Base-by-base conservation (phyloP, 202 grass and related monocot genomes). In the Saccharum hybrid region DNA sequence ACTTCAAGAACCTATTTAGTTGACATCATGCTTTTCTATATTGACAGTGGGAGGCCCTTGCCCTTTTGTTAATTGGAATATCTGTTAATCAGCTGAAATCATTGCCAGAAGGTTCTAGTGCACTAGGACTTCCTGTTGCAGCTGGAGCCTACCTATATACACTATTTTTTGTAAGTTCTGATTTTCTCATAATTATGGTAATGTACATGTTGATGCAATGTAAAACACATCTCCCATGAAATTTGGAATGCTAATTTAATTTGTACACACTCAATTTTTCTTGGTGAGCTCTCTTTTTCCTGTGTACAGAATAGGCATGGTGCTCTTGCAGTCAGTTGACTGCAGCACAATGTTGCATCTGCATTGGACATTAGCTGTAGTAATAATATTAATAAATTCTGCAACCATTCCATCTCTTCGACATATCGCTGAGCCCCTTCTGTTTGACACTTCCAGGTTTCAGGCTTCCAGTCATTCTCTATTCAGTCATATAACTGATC, bases 31-130 rank as follows among this genome's bases (percentile, higher is more conserved):
- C 75, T 79, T 72, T 81, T 79, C 5, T 71, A 67, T 71, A 75
- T 72, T 69, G 18, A 73, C 88, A 98, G 95, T 98, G 95, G 95
- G 95, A 98, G 72, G 95, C 95, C 61, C 95, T 98, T 86, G 93
- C 92, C 30, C 90, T 98, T 54, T 91, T 98, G 85, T 92, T 98
- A 76, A 98, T 98, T 48, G 95, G 95, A 85, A 94, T 98, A 80
- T 94, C 89, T 36, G 95, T 98, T 82, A 98, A 98, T 89, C 95
- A 98, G 82, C 86, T 98, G 71, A 94, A 90, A 77, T 93, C 92
- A 64, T 59, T 93, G 82, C 95, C 92, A 38, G 95, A 94, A 86
- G 95, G 92, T 93, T 86, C 92, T 68, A 90, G 77, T 56, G 74
- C 85, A 39, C 85, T 98, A 68, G 95, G 88, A 75, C 85, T 91